Evolutionary conservation across 257 asterid species (phyloP), one percentile per base, ranked within the genome.

Genomic region (Paraleonurus japonicus): DNA sequence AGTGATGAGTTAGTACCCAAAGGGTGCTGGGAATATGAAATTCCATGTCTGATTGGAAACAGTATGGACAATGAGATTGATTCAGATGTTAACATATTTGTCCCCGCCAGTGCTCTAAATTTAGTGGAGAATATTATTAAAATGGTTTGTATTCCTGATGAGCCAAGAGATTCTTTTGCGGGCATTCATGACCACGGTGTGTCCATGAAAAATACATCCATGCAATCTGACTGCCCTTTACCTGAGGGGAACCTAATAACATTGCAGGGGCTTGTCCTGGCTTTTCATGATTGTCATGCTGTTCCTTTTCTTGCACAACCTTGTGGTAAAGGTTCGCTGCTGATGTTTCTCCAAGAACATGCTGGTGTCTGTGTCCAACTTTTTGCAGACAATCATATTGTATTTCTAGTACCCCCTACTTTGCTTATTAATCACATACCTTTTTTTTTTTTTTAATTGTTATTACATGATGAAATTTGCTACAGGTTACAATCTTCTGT

Each of bases 221-320:
- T n/a, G n/a, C n/a, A n/a, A n/a, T n/a, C 82, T 77, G 77, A 62
- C 72, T 58, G 47, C 78, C 81, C 70, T 47, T 81, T 94, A 80
- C 99, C 92, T 33, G 85, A 81, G 71, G 99, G 99, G 23, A 62
- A 84, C 64, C 85, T 94, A 48, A 73, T 78, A 73, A 81, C 93
- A 58, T 79, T 94, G 61, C 79, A 67, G 58, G 99, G 99, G 54
- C 79, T 48, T 45, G 87, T 94, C 59, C 53, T 75, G 76, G 90
- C 83, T 71, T 64, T 88, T 74, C 97, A 94, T 75, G 85, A 79
- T 67, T 80, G 71, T 61, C 69, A 72, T 61, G 75, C 60, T 63
- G 75, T 75, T 72, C 71, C 78, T 39, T 70, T 65, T 65, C 81
- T 78, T 27, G 78, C 65, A 58, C 85, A 81, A 69, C 73, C 83